Percentiles rank a stretch among this genome's conserved stretches.
phyloP scores from a whole-genome alignment of 2,329 filamentous ascomycete species.

The Xylariaceae sp. region DNA sequence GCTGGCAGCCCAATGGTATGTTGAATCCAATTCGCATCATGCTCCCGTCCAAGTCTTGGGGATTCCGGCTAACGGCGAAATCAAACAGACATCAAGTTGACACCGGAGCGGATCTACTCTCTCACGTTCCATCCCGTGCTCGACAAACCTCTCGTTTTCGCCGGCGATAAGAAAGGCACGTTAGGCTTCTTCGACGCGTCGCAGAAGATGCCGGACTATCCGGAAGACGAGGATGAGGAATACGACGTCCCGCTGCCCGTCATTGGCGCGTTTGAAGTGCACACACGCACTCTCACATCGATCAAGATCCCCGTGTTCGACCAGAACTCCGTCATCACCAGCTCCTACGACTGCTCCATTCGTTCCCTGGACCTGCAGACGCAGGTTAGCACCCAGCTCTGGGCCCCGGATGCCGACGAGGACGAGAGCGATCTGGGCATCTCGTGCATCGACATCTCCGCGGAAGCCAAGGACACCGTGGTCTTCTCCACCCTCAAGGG shows the following conservation, averaged over 20 bases:
- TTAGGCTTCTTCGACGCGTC: constrained; percentile 88
- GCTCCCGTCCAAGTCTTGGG: not conserved
- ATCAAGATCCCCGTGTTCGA: constrained; percentile 74
- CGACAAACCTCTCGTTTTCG: constrained; percentile 84
- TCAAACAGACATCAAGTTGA: constrained; percentile 75
- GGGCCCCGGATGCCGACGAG: constrained; percentile 62
- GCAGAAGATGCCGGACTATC: constrained; percentile 51
- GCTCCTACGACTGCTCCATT: constrained; percentile 90
- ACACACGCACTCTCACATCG: constrained; percentile 80
- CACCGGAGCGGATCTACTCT: constrained; percentile 79
- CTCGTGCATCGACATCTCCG: constrained; percentile 75
- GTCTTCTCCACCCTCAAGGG: constrained; percentile 87
- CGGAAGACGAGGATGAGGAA: constrained; percentile 62
- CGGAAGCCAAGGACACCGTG: constrained; percentile 64
- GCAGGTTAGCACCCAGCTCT: constrained; percentile 73
- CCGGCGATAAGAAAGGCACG: constrained; percentile 88
- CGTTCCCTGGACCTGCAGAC: constrained; percentile 79
- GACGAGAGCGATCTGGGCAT: constrained; percentile 77
- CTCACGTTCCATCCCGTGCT: constrained; percentile 83
- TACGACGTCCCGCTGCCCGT: constrained; percentile 62
- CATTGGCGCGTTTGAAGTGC: constrained; percentile 87
- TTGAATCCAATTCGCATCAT: constrained; percentile 24
- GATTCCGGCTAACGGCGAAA: constrained; percentile 1
- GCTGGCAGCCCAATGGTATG: constrained; percentile 73
- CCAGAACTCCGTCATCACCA: constrained; percentile 69